These are phyloP conservation scores for Bombardia bombarda DNA, from an alignment of 495 filamentous ascomycete genomes.

Conservation along the genomic window DNA sequence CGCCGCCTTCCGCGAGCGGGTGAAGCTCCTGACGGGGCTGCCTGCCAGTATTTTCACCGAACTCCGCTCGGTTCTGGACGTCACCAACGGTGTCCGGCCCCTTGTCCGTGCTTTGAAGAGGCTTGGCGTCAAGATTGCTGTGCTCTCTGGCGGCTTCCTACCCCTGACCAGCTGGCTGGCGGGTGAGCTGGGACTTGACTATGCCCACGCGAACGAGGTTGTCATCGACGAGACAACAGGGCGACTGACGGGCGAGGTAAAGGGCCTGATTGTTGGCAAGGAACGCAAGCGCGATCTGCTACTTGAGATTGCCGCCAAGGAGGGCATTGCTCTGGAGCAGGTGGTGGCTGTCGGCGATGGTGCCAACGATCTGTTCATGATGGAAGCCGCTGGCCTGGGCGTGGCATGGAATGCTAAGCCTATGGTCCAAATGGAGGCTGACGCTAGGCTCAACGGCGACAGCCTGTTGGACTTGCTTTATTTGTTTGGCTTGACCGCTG, in stretches of 20 bases:
- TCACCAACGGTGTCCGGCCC: constrained; percentile 72
- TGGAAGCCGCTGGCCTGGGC: constrained; percentile 77
- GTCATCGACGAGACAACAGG: constrained; percentile 51
- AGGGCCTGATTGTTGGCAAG: constrained; percentile 72
- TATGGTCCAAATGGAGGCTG: constrained; percentile 79
- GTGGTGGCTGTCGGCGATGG: constrained; percentile 86
- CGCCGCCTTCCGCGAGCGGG: constrained; percentile 66
- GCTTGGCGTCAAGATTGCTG: constrained; percentile 76
- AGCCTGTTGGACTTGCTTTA: constrained; percentile 76
- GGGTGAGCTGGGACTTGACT: constrained; percentile 69
- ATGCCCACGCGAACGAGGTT: constrained; percentile 81
- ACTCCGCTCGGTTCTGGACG: constrained; percentile 61
- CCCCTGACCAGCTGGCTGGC: constrained; percentile 84
- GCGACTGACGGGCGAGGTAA: constrained; percentile 73
- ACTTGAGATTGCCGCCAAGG: constrained; percentile 63
- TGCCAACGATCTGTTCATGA: constrained; percentile 92
- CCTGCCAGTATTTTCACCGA: constrained; percentile 72
- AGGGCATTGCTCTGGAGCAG: constrained; percentile 64
- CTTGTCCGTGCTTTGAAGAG: constrained; percentile 63
- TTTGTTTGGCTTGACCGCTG: constrained; percentile 66
- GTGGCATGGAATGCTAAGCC: constrained; percentile 94
- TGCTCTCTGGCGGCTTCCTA: constrained; percentile 85
- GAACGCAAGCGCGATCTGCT: constrained; percentile 72
- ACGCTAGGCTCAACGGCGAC: constrained; percentile 70
- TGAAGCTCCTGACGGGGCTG: constrained; percentile 71